Conservation (phyloP, 768 basidiomycete genomes). For the Suillus luteus region DNA sequence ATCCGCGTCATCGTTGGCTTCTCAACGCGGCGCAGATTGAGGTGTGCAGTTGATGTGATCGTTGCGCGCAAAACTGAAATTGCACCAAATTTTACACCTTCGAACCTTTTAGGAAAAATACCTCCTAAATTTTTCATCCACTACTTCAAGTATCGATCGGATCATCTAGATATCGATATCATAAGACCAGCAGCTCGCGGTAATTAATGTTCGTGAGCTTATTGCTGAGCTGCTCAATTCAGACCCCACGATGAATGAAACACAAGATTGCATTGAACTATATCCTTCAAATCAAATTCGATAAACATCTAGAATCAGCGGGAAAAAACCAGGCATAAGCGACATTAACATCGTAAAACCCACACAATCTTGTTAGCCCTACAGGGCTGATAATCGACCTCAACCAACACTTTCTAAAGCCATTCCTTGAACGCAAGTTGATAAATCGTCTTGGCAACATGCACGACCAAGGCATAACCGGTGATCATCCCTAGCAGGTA, state of each 20-base stretch:
- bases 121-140: not conserved
- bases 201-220: not conserved
- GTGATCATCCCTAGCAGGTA: slow-evolving; percentile 26
- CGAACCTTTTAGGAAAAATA: not conserved
- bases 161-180: too few species aligned
- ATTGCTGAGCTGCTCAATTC: not conserved
- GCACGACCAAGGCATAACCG: slow-evolving; percentile 29
- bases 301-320: not conserved
- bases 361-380: not conserved
- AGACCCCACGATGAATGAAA: not conserved
- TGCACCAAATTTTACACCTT: not conserved
- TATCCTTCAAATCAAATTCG: not conserved
- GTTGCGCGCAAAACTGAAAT: not conserved
- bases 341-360: not conserved
- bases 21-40: not conserved
- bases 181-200: not conserved
- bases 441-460: slow-evolving; percentile 31
- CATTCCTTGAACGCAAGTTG: slow-evolving; percentile 33
- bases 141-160: too few species aligned
- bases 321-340: not conserved
- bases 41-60: not conserved
- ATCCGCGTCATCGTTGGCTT: slow-evolving; percentile 61
- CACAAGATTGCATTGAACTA: not conserved
- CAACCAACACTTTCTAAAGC: slow-evolving; percentile 20
- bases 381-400: too few species aligned